A percentile compares a stretch with the other conserved stretches of the same genome.
These are phyloP conservation scores for Melocanna baccifera DNA, from an alignment of 176 grass and related monocot species.

Conservation along the genomic window DNA sequence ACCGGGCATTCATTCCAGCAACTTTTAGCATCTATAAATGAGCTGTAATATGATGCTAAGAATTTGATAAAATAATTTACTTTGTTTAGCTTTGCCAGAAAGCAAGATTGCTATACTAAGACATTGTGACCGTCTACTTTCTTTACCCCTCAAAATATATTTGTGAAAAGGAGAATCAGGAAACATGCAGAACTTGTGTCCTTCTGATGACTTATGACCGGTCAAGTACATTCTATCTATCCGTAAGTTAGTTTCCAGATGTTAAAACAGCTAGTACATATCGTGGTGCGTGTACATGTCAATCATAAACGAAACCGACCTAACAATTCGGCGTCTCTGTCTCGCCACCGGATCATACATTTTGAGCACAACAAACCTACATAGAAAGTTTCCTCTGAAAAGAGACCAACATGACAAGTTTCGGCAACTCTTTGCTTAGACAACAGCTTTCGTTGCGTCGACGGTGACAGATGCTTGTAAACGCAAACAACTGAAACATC, in stretches of 20 bases:
- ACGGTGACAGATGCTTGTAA: constrained; percentile 43
- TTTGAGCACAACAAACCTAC: constrained; percentile 20
- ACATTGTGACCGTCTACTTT: constrained; percentile 39
- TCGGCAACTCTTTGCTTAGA: constrained; percentile 15
- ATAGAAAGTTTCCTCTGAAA: constrained; percentile 20
- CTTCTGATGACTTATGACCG: constrained; percentile 31
- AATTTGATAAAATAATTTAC: constrained; percentile 6
- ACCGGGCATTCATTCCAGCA: not conserved
- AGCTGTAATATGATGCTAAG: not conserved
- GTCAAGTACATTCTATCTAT: constrained; percentile 36
- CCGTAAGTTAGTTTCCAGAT: constrained; percentile 20
- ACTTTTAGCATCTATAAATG: constrained; percentile 4
- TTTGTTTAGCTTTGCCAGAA: not conserved
- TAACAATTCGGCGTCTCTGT: constrained; percentile 46
- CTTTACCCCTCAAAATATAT: not conserved
- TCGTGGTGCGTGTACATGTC: constrained; percentile 29
- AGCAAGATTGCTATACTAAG: constrained; percentile 12
- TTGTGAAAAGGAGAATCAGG: constrained; percentile 25
- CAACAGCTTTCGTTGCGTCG: constrained; percentile 32
- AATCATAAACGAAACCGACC: constrained; percentile 46
- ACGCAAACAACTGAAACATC: constrained; percentile 39
- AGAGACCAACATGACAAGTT: constrained; percentile 46
- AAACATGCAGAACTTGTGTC: not conserved
- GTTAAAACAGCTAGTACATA: constrained; percentile 41
- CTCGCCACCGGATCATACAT: constrained; percentile 6